These are phyloP conservation scores for Breviolum minutum DNA, from an alignment of 73 alveolate genomes.

Conservation along the genomic window DNA sequence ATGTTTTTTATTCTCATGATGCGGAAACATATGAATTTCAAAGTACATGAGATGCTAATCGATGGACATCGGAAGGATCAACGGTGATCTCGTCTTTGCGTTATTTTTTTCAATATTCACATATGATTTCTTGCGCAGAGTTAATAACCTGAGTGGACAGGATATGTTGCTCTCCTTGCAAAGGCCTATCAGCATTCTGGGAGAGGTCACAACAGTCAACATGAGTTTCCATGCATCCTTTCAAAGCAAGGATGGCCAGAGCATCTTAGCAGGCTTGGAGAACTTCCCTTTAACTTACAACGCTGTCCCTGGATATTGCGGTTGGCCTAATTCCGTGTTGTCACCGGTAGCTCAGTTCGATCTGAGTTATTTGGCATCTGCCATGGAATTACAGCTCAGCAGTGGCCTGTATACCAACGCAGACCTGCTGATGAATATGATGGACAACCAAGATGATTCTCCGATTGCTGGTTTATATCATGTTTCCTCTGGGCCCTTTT, in stretches of 20 bases:
- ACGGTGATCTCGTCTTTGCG: no score
- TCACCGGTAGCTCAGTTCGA: conserved; percentile 25
- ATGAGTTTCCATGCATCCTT: conserved; percentile 69
- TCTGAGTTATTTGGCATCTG: conserved; percentile 15
- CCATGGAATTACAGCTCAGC: conserved; percentile 16
- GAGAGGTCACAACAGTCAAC: conserved; percentile 73
- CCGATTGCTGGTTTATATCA: conserved; percentile 70
- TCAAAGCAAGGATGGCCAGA: conserved; percentile 66
- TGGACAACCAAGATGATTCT: conserved; percentile 48
- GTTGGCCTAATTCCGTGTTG: conserved; percentile 68
- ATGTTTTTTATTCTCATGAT: no score
- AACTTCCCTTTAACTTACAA: conserved; percentile 58
- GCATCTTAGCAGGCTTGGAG: conserved; percentile 30
- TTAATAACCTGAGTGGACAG: neutral
- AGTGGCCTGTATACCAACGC: conserved; percentile 41
- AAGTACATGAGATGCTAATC: no score
- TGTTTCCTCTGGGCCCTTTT: conserved; percentile 36
- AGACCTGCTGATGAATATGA: conserved; percentile 66
- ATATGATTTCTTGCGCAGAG: neutral
- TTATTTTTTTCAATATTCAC: no score
- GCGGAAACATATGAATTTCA: no score
- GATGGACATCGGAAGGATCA: no score
- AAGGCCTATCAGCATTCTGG: conserved; percentile 33
- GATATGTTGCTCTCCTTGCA: conserved; percentile 1
- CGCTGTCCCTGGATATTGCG: conserved; percentile 76